Base-by-base conservation (phyloP, 164 flowering plant genomes). In the Nymphaea colorata region DNA sequence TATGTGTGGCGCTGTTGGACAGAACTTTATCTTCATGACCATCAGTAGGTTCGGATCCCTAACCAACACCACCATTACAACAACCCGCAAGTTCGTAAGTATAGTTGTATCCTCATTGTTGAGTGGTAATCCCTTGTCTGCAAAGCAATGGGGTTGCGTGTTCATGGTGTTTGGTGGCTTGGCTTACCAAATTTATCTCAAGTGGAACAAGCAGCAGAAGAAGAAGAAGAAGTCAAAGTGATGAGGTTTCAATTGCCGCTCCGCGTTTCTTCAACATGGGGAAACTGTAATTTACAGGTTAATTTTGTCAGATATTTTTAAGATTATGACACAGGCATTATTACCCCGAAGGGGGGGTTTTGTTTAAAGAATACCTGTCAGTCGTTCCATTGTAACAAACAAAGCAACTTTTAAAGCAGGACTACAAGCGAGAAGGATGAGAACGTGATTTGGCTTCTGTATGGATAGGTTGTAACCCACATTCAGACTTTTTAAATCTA, bases 81-180 rank as follows among this genome's bases (percentile, higher is more conserved):
- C 99, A 2, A 95, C 98, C 25, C 86, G 98, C 68, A 95, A 95
- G 76, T 90, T 95, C 72, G 98, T 92, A 43, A 92, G 99, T 84
- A 95, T 95, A 25, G 97, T 95, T 44, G 93, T 95, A 44, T 95
- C 98, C 42, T 95, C 99, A 2, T 59, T 92, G 67, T 73, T 92
- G 70, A 88, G 94, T 62, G 99, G 99, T 71, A 95, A 95, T 72
- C 97, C 99, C n/a, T 76, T 95, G 43, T 91, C 99, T 2, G 3
- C 68, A 43, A 87, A 84, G 79, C 99, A 95, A 74, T 95, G 99
- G 99, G 87, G 83, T 5, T 82, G 96, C 57, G 99, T 92, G 14
- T 2, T 62, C 69, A 86, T 92, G 98, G 99, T 95, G 65, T 95
- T 95, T 79, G 78, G 93, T 25, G 99, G 99, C 5, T 74, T 95